Evolutionary conservation across 139 green algal species (phyloP).

Genomic region (Dunaliella primolecta): DNA sequence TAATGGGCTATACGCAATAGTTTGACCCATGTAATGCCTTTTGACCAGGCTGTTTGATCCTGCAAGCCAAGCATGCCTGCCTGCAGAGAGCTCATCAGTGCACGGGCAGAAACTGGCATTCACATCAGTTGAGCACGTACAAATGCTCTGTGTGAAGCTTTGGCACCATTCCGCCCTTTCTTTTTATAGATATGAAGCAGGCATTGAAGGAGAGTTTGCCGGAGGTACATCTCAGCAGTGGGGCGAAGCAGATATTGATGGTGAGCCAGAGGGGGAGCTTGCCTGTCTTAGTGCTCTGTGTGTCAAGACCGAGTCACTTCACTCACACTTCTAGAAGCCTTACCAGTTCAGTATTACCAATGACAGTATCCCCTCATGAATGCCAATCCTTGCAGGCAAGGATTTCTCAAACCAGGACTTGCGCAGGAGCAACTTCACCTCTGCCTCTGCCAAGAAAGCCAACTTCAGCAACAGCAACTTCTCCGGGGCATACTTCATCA

Average conservation of each 20-base stretch:
- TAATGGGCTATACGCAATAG: too few relatives aligned
- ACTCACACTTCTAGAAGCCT: too few relatives aligned
- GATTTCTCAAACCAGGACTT: conserved; percentile 74
- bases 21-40: too few relatives aligned
- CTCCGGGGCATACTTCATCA: conserved; percentile 75
- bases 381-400: conserved; percentile 55
- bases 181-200: neutral
- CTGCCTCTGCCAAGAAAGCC: conserved; percentile 51
- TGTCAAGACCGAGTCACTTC: neutral
- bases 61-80: too few relatives aligned
- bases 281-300: neutral
- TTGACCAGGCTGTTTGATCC: too few relatives aligned
- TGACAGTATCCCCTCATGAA: too few relatives aligned
- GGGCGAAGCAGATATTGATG: conserved; percentile 28
- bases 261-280: neutral
- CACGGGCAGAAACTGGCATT: too few relatives aligned
- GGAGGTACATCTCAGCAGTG: conserved; percentile 70
- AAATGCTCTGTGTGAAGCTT: too few relatives aligned
- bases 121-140: too few relatives aligned
- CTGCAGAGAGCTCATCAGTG: too few relatives aligned
- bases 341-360: too few relatives aligned
- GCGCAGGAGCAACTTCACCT: conserved; percentile 85
- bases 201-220: conserved; percentile 64
- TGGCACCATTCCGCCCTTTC: too few relatives aligned
- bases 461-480: conserved; percentile 63